Evolutionary conservation across 257 asterid species (phyloP), one percentile per base, ranked within the genome.

Genomic region (Datura wrightii): DNA sequence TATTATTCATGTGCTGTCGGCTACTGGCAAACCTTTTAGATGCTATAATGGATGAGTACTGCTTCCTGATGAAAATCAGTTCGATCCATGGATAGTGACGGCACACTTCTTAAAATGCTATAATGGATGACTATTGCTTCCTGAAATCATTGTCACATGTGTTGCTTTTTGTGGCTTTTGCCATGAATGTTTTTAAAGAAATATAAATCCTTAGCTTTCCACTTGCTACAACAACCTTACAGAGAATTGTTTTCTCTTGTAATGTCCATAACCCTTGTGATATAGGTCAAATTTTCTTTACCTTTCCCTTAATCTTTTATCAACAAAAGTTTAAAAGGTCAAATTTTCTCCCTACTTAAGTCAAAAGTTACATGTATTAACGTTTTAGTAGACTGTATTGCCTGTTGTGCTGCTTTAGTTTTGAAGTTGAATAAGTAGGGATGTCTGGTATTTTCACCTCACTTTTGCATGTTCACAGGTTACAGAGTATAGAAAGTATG

Each of bases 401-500:
- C 44, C 62, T 76, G 5, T 24, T 48, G 0, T 31, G 42, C 62
- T 60, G 34, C 58, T 42, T 44, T 81, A 62, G 59, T 50, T 19
- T 81, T 59, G 31, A 80, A 80, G 59, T 58, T 60, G 3, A 42
- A 72, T 10, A 10, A 1, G 36, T 10, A 19, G 37, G 74, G 8
- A 56, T 59, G 39, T 42, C 19, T 6, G 37, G 15, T 53, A 39
- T 48, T 34, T 31, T 60, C 18, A 15, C 84, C 42, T 42, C 2
- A 10, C 39, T 60, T 59, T 78, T 15, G 48, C 14, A 37, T 39
- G n/a, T 79, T 83, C 15, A 59, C 87, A 91, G 93, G 84, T 86
- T 58, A 65, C 85, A 3, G 92, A 87, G 56, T 87, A 84, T 70
- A 50, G 48, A 10, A 85, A 58, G 58, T 80, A 85, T 72, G 86